Evolutionary conservation across 1,284 basidiomycete genomes (phyloP).

Genomic region (Papiliotrema flavescens): DNA sequence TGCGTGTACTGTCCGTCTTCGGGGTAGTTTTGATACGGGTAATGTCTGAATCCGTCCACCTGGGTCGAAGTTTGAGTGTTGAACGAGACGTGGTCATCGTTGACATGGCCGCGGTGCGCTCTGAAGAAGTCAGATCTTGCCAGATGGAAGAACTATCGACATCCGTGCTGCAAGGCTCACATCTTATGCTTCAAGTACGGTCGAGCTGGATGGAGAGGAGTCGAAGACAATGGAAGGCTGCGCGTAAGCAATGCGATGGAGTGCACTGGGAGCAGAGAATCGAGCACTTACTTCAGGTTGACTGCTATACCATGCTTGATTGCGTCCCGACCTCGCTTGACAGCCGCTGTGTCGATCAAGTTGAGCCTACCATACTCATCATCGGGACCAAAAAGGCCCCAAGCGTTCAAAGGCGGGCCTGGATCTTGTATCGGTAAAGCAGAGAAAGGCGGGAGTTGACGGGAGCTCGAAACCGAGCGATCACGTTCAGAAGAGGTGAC

Average conservation of each 20-base stretch:
- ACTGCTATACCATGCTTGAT: constrained; percentile 27
- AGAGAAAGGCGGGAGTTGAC: not conserved
- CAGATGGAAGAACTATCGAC: not conserved
- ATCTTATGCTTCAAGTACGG: constrained; percentile 16
- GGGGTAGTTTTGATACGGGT: constrained; percentile 31
- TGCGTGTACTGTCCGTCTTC: constrained; percentile 21
- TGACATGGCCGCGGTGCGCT: constrained; percentile 16
- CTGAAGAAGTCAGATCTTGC: constrained; percentile 6
- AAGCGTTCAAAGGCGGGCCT: constrained; percentile 35
- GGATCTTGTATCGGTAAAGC: constrained; percentile 1
- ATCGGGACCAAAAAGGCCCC: constrained; percentile 30
- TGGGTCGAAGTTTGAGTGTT: constrained; percentile 50
- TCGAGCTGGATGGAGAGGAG: constrained; percentile 13
- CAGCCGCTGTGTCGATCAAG: constrained; percentile 26
- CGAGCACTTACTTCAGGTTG: constrained; percentile 28
- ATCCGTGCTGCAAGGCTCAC: constrained; percentile 8
- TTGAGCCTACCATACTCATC: constrained; percentile 36
- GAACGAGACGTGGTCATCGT: constrained; percentile 41
- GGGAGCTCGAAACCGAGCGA: too few relatives aligned
- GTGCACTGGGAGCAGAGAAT: not conserved
- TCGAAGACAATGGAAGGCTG: constrained; percentile 13
- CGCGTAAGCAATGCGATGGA: too few relatives aligned
- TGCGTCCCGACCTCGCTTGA: constrained; percentile 23
- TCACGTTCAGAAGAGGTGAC: too few relatives aligned
- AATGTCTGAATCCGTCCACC: constrained; percentile 49